phyloP scores from a whole-genome alignment of 805 yeast species.

The Priceomyces castillae region DNA sequence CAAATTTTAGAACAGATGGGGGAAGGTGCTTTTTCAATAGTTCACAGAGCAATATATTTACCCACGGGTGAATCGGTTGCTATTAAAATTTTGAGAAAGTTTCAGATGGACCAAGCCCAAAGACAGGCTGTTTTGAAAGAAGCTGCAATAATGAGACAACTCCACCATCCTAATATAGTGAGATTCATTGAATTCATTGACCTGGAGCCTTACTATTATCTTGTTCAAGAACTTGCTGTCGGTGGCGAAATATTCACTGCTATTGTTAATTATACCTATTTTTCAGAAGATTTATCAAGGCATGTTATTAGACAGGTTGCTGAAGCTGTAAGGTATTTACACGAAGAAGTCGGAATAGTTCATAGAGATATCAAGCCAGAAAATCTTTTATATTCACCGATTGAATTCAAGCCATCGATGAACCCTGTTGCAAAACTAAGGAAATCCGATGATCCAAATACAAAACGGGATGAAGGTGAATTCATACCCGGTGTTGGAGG shows the following conservation, averaged over 20 bases:
- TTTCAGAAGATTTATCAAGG: conserved; percentile 61
- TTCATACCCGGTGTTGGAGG: conserved; percentile 82
- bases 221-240: conserved; percentile 67
- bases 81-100: conserved; percentile 63
- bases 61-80: conserved; percentile 45
- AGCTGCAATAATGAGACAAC: conserved; percentile 68
- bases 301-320: conserved; percentile 65
- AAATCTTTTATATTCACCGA: conserved; percentile 63
- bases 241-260: conserved; percentile 79
- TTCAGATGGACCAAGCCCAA: conserved; percentile 60
- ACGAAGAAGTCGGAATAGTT: conserved; percentile 71
- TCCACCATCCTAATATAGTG: conserved; percentile 63
- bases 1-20: conserved; percentile 55
- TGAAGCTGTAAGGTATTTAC: conserved; percentile 63
- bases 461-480: conserved; percentile 84
- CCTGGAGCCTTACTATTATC: conserved; percentile 57
- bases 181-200: conserved; percentile 65
- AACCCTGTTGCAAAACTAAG: conserved; percentile 42
- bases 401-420: conserved; percentile 46
- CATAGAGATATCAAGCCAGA: conserved; percentile 86
- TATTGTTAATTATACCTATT: conserved; percentile 64
- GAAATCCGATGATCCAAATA: conserved; percentile 63
- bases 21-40: conserved; percentile 81
- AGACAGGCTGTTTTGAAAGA: conserved; percentile 75
- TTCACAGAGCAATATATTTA: conserved; percentile 55